Base-by-base conservation (phyloP, 108 stramenopile species). In the Pelagomonas calceolata region DNA sequence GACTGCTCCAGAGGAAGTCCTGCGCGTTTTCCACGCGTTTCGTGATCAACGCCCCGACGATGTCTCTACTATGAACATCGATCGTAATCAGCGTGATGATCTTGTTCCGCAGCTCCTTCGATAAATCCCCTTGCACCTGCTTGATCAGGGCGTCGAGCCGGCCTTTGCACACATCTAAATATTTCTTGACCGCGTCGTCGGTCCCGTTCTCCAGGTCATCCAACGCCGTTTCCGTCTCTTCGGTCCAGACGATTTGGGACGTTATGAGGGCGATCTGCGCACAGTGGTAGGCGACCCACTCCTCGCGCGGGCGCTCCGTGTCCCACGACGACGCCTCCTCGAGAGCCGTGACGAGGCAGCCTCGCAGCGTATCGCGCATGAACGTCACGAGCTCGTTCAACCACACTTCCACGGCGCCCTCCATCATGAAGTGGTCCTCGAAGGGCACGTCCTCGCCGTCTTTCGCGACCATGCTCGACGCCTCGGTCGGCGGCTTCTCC, bases 391-490 rank as follows among this genome's bases (percentile, higher is more conserved):
- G 73, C 33, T 78, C 73, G 39, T 74, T 63, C 36, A 83, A 70
- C 82, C 82, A 83, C 31, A 21, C 30, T 70, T 83, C 82, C 32
- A 79, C 78, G 45, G 78, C 66, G 10, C 81, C 81, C 16, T 37
- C 34, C 66, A 81, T 64, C 30, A 44, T 66, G 35, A 78, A 73
- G 51, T 17, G 21, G 16, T 43, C 36, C n/a, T 30, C 43, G 45
- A 81, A 78, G 12, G 34, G 36, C 30, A 81, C 81, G 21, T 32
- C 30, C 74, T 81, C 81, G 21, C 75, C 71, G 37, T 81, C 81
- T 43, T 65, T 64, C n/a, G 81, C 66, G 9, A 36, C 34, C 81
- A 81, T 78, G 17, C 78, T 78, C 30, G 30, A 64, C 21, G 81
- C 81, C 36, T 0, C 36, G 35, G 64, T 32, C 63, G 33, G 64